These are phyloP conservation scores for Bassia scoparia DNA, from an alignment of 148 eudicot species.

Conservation along the genomic window DNA sequence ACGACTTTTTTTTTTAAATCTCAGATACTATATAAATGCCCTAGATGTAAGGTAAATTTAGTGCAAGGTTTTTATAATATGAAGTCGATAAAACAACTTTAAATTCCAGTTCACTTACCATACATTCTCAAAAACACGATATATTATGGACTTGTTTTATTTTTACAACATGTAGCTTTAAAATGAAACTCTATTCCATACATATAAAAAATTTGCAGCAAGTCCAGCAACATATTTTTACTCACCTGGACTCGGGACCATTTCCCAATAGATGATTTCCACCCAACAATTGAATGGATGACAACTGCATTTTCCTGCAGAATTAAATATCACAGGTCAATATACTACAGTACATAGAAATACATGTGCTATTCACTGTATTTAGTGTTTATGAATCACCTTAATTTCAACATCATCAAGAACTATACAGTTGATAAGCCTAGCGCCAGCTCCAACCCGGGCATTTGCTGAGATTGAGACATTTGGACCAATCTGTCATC, in stretches of 20 bases:
- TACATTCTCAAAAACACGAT: neutral
- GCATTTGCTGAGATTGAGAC: slow-evolving; percentile 73
- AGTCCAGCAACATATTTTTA: neutral
- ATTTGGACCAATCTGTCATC: slow-evolving; percentile 65
- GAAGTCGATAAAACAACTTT: no score
- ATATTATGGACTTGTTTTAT: neutral
- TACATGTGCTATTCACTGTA: neutral
- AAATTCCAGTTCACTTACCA: neutral
- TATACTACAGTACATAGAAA: neutral
- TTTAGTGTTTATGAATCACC: slow-evolving; percentile 33
- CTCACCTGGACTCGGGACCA: slow-evolving; percentile 72
- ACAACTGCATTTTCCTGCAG: slow-evolving; percentile 70
- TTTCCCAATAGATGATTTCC: slow-evolving; percentile 66
- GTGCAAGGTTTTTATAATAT: no score
- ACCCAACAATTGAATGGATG: slow-evolving; percentile 57
- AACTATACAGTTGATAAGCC: slow-evolving; percentile 58
- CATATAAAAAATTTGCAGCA: neutral
- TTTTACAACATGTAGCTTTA: neutral
- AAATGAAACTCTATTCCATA: neutral
- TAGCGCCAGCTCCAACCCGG: slow-evolving; percentile 64
- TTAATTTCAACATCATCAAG: slow-evolving; percentile 69
- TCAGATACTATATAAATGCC: no score
- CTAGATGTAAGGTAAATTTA: no score
- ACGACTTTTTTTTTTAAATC: no score
- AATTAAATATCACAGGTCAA: slow-evolving; percentile 14